phyloP scores from a whole-genome alignment of 352 stramenopile genomes.

The Phytophthora brassicae region DNA sequence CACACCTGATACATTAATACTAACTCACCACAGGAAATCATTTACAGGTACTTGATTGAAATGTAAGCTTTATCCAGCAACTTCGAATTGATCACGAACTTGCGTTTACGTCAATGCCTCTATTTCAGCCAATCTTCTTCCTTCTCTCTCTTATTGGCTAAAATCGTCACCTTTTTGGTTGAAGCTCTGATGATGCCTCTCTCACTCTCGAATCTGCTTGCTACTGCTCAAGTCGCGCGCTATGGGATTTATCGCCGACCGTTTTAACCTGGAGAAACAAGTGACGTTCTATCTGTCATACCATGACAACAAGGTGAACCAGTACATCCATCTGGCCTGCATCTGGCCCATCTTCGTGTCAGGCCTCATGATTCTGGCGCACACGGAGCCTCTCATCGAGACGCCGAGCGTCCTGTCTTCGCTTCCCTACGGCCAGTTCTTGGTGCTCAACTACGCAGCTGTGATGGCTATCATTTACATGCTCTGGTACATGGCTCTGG shows the following conservation, averaged over 20 bases:
- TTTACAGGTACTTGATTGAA: no score
- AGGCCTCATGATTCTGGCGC: conserved; percentile 65
- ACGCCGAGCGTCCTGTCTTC: conserved; percentile 29
- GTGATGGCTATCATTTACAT: conserved; percentile 72
- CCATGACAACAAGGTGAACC: conserved; percentile 83
- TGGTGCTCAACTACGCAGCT: conserved; percentile 68
- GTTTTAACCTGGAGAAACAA: conserved; percentile 86
- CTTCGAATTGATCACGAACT: no score
- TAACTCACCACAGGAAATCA: no score
- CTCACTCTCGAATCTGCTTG: conserved; percentile 17
- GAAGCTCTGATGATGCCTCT: conserved; percentile 4
- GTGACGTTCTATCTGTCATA: conserved; percentile 88
- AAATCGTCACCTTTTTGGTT: conserved; percentile 3
- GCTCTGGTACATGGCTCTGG: conserved; percentile 79
- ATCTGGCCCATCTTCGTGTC: conserved; percentile 90
- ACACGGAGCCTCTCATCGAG: conserved; percentile 41
- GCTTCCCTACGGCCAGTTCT: conserved; percentile 49
- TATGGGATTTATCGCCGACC: conserved; percentile 51
- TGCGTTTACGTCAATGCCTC: not conserved
- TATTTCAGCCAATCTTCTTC: conserved; percentile 14
- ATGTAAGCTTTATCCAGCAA: no score
- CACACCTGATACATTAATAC: no score
- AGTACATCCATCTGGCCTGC: conserved; percentile 83
- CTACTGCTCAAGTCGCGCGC: conserved; percentile 1
- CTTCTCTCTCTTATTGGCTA: not conserved